phyloP scores from a whole-genome alignment of 257 asterid genomes.

The Petunia secreta region DNA sequence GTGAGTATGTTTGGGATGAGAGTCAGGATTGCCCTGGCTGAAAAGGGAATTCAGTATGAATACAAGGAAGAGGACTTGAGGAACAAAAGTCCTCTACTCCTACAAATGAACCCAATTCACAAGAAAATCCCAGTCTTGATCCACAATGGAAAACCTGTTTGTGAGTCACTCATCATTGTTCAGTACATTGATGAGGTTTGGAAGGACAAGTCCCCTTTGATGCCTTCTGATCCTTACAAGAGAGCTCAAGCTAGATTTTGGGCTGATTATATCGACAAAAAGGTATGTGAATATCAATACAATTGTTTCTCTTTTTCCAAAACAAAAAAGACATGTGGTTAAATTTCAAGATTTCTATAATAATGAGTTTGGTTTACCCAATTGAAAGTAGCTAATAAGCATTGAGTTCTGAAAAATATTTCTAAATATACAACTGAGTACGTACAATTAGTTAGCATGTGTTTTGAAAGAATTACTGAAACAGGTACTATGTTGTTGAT shows the following conservation, averaged over 20 bases:
- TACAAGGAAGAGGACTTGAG: constrained; percentile 20
- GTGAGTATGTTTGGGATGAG: constrained; percentile 32
- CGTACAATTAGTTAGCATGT: no score
- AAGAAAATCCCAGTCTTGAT: constrained; percentile 39
- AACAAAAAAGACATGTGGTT: no score
- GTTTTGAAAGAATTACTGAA: no score
- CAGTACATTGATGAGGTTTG: constrained; percentile 39
- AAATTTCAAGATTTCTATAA: no score
- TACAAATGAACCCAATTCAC: constrained; percentile 41
- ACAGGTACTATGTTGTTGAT: no score
- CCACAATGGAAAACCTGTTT: background rate
- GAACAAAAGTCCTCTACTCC: constrained; percentile 24
- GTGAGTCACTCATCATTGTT: constrained; percentile 28
- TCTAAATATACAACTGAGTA: no score
- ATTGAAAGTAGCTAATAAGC: no score
- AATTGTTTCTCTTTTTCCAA: background rate
- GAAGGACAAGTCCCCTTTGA: constrained; percentile 10
- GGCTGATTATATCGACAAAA: constrained; percentile 29
- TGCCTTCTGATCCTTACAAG: constrained; percentile 23
- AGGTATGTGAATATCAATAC: background rate
- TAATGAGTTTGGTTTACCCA: no score
- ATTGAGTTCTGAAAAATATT: no score
- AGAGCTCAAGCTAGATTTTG: constrained; percentile 14
- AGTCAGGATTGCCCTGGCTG: constrained; percentile 35
- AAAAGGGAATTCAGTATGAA: constrained; percentile 27